A percentile compares a stretch with the other conserved stretches of the same genome.
Conservation (phyloP, 306 rosid species). For the Begonia masoniana region DNA sequence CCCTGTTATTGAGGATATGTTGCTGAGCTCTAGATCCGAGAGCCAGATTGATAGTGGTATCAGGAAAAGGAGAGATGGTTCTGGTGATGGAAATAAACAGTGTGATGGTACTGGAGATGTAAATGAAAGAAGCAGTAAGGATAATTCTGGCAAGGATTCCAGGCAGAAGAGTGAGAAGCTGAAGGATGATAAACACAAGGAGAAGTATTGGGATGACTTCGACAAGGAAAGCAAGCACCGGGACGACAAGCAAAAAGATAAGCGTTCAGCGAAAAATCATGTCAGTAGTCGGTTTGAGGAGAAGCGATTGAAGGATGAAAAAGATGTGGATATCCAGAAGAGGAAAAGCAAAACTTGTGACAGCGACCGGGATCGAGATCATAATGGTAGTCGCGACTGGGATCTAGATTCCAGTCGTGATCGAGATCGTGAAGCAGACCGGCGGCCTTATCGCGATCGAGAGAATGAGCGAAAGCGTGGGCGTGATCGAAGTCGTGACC, state of each 20-base stretch:
- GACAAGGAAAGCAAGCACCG: conserved; percentile 67
- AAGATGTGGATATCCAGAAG: conserved; percentile 50
- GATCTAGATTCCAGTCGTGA: conserved; percentile 17
- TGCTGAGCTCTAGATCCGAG: conserved; percentile 61
- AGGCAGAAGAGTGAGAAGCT: conserved; percentile 75
- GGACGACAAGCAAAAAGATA: conserved; percentile 65
- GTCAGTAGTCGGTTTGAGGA: conserved; percentile 57
- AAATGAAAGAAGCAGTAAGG: conserved; percentile 44
- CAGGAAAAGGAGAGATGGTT: conserved; percentile 63
- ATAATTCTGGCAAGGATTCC: conserved; percentile 55
- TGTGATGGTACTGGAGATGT: conserved; percentile 50
- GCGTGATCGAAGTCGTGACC: conserved; percentile 15
- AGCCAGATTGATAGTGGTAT: conserved; percentile 48
- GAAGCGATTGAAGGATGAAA: conserved; percentile 63
- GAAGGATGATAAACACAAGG: conserved; percentile 70
- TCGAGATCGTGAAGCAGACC: conserved; percentile 20
- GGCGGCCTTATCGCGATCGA: background rate
- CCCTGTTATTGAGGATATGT: conserved; percentile 37
- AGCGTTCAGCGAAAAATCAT: conserved; percentile 51
- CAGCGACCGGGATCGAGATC: conserved; percentile 34
- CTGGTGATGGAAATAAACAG: conserved; percentile 47
- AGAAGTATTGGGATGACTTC: conserved; percentile 56
- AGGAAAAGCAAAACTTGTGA: conserved; percentile 68
- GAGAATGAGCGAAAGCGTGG: background rate
- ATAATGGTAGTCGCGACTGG: conserved; percentile 22